Evolutionary conservation across 306 rosid genomes (phyloP), one percentile per base, ranked within the genome.

Genomic region (Prunus mongolica): DNA sequence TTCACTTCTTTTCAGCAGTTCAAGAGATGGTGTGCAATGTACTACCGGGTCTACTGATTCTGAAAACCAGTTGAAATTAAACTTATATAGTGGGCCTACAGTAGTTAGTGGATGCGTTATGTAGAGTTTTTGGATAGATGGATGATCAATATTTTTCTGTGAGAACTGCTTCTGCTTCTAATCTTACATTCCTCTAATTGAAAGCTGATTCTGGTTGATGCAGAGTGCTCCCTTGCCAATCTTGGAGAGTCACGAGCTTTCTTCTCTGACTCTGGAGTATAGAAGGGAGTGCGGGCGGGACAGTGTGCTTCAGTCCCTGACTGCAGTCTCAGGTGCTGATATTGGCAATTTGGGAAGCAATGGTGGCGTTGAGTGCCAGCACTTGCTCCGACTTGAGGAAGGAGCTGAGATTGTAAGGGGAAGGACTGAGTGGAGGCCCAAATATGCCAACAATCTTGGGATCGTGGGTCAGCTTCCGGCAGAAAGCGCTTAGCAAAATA

Each of bases 251-350:
- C 97, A 89, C 24, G 98, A 91, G 86, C 96, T 96, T 20, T 74
- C 83, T 27, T 22, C 94, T 52, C 54, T 96, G 91, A 89, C 97
- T 69, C 72, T 96, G 84, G 98, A 96, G 86, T 96, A 96, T 75
- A 84, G 99, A 87, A 91, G 98, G 89, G 99, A 96, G 86, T 96
- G 99, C 65, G 97, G 96, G 71, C 89, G 85, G 96, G 98, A 93
- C 91, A 91, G 99, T 56, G 90, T 92, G 81, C 93, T 96, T 82
- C 88, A 86, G 78, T 96, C 99, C 74, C 80, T 92, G 55, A 87
- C 98, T 55, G 83, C 93, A 0, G 88, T 91, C 30, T 85, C 97
- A 51, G 74, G 76, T 60, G 83, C 87, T n/a, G 89, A 84, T 19
- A 73, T 76, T 15, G 90, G 89, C 75, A 71, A 84, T 75, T 83